Percentiles rank a stretch among this genome's conserved stretches.
Evolutionary conservation across 306 rosid genomes (phyloP).

Genomic region (Benincasa hispida): DNA sequence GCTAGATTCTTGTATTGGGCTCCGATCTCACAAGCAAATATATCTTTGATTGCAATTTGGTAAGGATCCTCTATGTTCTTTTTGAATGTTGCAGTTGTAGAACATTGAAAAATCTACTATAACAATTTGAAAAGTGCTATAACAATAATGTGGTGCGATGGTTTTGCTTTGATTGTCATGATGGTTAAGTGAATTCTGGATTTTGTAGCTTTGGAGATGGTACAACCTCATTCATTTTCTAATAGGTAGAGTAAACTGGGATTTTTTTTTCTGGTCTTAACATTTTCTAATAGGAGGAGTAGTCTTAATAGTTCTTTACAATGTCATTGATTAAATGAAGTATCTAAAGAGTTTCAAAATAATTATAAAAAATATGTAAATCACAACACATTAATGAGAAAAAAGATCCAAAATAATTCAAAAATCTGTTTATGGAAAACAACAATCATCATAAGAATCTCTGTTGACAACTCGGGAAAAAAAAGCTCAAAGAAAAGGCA

Average conservation of each 20-base stretch:
- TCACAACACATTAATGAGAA: neutral
- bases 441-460: neutral
- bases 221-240: no score
- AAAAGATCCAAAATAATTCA: neutral
- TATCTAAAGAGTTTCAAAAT: no score
- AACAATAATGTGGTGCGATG: no score
- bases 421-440: neutral
- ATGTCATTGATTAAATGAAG: no score
- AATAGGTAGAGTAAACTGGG: no score
- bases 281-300: no score
- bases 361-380: neutral
- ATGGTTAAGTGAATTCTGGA: no score
- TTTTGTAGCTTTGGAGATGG: no score
- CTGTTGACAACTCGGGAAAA: neutral
- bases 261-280: no score
- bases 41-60: slow-evolving; percentile 83
- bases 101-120: neutral
- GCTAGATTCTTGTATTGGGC: slow-evolving; percentile 68
- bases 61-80: slow-evolving; percentile 8
- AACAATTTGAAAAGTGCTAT: neutral
- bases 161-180: no score
- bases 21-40: slow-evolving; percentile 47
- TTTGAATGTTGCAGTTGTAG: neutral
- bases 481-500: neutral
- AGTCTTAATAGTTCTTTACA: no score